Evolutionary conservation across 1,139 yeast species (phyloP).

Genomic region (Chernovozyma aurita): DNA sequence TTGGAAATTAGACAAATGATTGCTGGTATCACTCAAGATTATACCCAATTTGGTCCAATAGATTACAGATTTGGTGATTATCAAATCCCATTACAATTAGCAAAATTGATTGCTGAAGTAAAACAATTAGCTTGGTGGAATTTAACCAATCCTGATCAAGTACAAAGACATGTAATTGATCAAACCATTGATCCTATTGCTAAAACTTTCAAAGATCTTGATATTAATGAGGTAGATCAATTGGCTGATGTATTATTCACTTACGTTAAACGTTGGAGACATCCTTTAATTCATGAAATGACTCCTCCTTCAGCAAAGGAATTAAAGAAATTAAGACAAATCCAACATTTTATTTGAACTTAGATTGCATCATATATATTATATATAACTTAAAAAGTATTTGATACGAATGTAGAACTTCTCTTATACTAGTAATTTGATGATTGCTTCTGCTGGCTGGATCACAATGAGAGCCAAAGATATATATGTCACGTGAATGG

Average conservation of each 20-base stretch:
- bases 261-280: slow-evolving; percentile 56
- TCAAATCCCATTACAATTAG: slow-evolving; percentile 35
- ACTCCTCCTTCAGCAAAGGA: slow-evolving; percentile 43
- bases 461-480: too few relatives aligned
- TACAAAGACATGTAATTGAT: slow-evolving; percentile 69
- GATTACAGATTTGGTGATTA: slow-evolving; percentile 30
- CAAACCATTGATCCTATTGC: slow-evolving; percentile 63
- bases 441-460: not conserved
- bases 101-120: slow-evolving; percentile 39
- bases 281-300: slow-evolving; percentile 47
- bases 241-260: slow-evolving; percentile 68
- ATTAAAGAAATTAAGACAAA: slow-evolving; percentile 40
- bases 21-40: slow-evolving; percentile 58
- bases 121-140: slow-evolving; percentile 65
- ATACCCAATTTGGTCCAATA: slow-evolving; percentile 52
- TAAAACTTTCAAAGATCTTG: slow-evolving; percentile 66
- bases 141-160: slow-evolving; percentile 67
- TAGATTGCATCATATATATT: slow-evolving; percentile 5
- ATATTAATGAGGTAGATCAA: slow-evolving; percentile 58
- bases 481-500: not conserved
- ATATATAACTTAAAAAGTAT: not conserved
- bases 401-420: not conserved
- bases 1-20: slow-evolving; percentile 68
- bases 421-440: not conserved
- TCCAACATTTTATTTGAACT: slow-evolving; percentile 32